Evolutionary conservation across 306 rosid genomes (phyloP).

Genomic region (Parietaria judaica): DNA sequence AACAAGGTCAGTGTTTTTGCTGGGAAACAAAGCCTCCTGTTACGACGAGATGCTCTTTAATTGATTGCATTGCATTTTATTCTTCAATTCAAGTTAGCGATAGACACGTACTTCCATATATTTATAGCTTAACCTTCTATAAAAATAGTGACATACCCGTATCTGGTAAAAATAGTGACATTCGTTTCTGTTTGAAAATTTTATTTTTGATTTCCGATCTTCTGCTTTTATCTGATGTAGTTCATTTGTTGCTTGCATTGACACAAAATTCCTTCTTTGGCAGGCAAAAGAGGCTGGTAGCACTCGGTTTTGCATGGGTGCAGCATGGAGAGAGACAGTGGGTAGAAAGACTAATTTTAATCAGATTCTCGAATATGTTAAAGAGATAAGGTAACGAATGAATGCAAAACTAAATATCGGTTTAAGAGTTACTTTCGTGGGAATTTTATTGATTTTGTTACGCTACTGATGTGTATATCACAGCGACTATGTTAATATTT

Average conservation of each 20-base stretch:
- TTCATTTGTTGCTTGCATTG: neutral
- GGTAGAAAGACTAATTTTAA: slow-evolving; percentile 94
- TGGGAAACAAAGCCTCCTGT: too few relatives aligned
- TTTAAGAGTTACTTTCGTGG: neutral
- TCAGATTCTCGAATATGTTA: slow-evolving; percentile 78
- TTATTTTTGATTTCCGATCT: neutral
- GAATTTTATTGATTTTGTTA: neutral
- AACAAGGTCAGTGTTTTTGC: too few relatives aligned
- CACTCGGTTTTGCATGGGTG: slow-evolving; percentile 99
- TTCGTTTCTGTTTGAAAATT: too few relatives aligned
- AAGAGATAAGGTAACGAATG: slow-evolving; percentile 61
- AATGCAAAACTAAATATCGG: slow-evolving; percentile 4
- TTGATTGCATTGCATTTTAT: too few relatives aligned
- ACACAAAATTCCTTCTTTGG: slow-evolving; percentile 21
- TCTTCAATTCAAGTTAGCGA: too few relatives aligned
- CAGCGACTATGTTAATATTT: too few relatives aligned
- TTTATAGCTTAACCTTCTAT: neutral
- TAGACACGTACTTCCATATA: neutral
- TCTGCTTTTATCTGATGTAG: neutral
- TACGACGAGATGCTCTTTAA: too few relatives aligned
- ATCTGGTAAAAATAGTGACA: neutral
- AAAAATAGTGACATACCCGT: neutral
- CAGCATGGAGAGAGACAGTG: slow-evolving; percentile 94
- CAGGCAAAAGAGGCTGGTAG: slow-evolving; percentile 99
- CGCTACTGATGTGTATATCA: neutral